Base-by-base conservation (phyloP, 176 grass and related monocot genomes). In the Pontederia crassipes region DNA sequence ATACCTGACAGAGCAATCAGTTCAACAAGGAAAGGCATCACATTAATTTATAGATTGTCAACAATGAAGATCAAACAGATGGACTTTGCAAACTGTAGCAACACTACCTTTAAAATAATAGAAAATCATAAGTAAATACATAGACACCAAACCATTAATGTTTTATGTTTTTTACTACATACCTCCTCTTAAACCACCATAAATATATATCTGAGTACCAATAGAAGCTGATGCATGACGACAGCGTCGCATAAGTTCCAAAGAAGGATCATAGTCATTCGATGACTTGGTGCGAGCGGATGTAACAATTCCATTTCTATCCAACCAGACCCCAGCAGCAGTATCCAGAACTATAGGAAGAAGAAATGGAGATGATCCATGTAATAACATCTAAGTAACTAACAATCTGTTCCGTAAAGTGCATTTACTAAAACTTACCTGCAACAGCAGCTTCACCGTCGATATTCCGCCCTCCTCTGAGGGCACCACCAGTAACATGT, bases 261-360 rank as follows among this genome's bases (percentile, higher is more conserved):
- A 82, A 75, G 79, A 83, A 73, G 72, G 69, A 81, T 89, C 93
- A 73, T 81, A 84, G 16, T 88, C 93, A 65, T 72, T 88, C 60
- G 84, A 71, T 71, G 87, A 80, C 65, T 88, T 98, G 62, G 71
- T 75, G 15, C 81, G 82, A 71, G 84, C 9, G 11, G 71, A 76
- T 14, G 84, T 92, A 54, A 98, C 93, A 67, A 89, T 92, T 64
- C 93, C 93, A 85, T 92, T 89, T 88, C 74, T 83, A 75, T 98
- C 87, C 82, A 98, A 78, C 93, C 93, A 98, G 75, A 92, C 79
- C 73, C 93, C 93, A 90, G 93, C 87, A 85, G 93, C 93, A 71
- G 93, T 98, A 72, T 98, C 93, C 64, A 98, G 68, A 66, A 98
- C 93, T 98, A 52, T 52, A 88, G 20, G 20, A 24, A 72, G 78